Evolutionary conservation across 202 grass and related monocot genomes (phyloP).

Genomic region (Carex arenaria): DNA sequence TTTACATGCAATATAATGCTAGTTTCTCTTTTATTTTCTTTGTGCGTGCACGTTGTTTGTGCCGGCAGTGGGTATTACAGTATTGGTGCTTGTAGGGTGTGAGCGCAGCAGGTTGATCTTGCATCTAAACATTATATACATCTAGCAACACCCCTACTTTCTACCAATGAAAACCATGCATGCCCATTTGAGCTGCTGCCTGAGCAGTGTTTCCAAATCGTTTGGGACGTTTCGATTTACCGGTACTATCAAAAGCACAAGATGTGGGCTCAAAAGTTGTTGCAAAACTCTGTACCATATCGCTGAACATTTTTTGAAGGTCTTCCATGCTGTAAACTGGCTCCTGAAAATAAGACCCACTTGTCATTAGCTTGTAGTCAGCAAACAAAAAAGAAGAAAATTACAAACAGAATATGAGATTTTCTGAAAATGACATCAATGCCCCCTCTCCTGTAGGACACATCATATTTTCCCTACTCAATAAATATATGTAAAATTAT

Average conservation of each 20-base stretch:
- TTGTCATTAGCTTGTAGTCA: background rate
- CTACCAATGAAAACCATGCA: background rate
- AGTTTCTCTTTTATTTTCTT: background rate
- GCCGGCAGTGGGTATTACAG: background rate
- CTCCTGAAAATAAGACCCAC: slow-evolving; percentile 18
- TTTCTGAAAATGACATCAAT: background rate
- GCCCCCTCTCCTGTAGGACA: background rate
- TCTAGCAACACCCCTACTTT: background rate
- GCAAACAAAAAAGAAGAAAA: background rate
- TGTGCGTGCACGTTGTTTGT: background rate
- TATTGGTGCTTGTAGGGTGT: too few species aligned
- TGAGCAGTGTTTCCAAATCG: background rate
- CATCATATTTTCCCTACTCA: background rate
- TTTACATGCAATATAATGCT: background rate
- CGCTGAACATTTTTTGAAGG: slow-evolving; percentile 60
- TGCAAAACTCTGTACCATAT: slow-evolving; percentile 49
- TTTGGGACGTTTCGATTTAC: too few species aligned
- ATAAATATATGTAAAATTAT: background rate
- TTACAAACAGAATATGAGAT: background rate
- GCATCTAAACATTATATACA: background rate
- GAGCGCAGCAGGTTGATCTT: background rate
- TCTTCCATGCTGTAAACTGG: slow-evolving; percentile 47
- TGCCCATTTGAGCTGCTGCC: background rate
- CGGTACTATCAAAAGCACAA: too few species aligned
- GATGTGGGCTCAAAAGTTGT: background rate